Evolutionary conservation across 306 rosid species (phyloP), one percentile per base, ranked within the genome.

Genomic region (Cucurbita pepo): DNA sequence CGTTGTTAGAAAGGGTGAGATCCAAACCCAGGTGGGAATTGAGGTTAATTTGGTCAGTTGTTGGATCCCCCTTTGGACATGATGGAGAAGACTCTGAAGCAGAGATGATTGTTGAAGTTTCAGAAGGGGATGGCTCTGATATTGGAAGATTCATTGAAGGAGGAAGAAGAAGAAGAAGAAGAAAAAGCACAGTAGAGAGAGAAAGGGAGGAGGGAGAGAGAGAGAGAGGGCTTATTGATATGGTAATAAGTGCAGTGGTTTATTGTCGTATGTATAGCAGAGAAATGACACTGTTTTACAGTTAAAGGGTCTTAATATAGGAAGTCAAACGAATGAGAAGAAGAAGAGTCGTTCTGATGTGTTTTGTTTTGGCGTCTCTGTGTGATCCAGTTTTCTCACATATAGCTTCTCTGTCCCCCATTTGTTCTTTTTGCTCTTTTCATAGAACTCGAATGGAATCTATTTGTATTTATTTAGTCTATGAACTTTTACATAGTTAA

Each of bases 301-400:
- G 96, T 90, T 94, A 83, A 81, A 83, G 80, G 82, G 96, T 85
- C 96, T 77, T 86, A 85, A 84, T 90, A 85, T 69, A 78, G 84
- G 80, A 80, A 75, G 81, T 74, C 85, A 64, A 64, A 36, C 30
- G 4, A 85, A 75, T 60, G 79, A 80, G 79, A 81, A 71, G 74
- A 81, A 71, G 74, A 84, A 79, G 85, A 83, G 80, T 77, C 36
- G 10, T 25, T 55, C 62, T 48, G 73, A 64, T 40, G 36, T 10
- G 59, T 55, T 55, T 4, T 54, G 59, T 55, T 21, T 40, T 64
- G 71, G 36, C 47, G 50, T 22, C 50, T 34, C 19, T 36, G 8
- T 14, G n/a, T 60, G 21, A 60, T 10, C 15, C 13, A 34, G 36
- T 56, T 54, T 56, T 52, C 36, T 21, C 62, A 56, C 62, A 9